Evolutionary conservation across 1,284 basidiomycete genomes (phyloP).

Genomic region (Pseudozyma sp.): DNA sequence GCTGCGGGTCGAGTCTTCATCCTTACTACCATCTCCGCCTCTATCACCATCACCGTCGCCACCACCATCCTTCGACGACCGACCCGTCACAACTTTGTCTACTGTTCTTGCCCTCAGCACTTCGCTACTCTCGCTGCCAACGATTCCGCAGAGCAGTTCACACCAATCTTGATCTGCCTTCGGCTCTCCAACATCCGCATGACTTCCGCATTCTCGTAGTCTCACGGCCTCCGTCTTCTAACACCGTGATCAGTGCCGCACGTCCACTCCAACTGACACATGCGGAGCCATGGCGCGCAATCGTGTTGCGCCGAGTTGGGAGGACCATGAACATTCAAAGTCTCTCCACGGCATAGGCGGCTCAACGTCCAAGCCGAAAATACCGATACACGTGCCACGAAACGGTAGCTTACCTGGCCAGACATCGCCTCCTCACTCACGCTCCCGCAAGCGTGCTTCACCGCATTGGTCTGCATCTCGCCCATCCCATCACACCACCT

Average conservation of each 20-base stretch:
- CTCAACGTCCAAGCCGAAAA: not conserved
- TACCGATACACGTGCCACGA: constrained; percentile 14
- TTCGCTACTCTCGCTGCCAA: too few species aligned
- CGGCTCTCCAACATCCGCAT: not conserved
- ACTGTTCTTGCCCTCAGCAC: too few species aligned
- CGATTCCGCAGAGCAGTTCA: too few species aligned
- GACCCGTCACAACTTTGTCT: too few species aligned
- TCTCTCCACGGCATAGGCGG: constrained; percentile 9
- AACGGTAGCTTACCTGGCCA: constrained; percentile 5
- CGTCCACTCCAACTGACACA: not conserved
- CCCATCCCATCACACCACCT: not conserved
- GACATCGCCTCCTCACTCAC: not conserved
- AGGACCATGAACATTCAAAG: not conserved
- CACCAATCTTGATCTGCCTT: not conserved
- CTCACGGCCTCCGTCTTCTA: not conserved
- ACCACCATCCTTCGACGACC: too few species aligned
- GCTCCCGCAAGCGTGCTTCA: not conserved
- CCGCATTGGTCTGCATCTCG: not conserved
- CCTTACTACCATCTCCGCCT: too few species aligned
- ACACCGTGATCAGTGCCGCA: not conserved
- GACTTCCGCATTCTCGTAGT: not conserved
- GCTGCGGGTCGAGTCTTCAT: too few species aligned
- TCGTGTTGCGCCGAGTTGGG: not conserved
- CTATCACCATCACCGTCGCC: too few species aligned
- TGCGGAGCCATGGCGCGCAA: constrained; percentile 19